These are phyloP conservation scores for Drechslera avenae DNA, from an alignment of 2,329 filamentous ascomycete genomes.

Conservation along the genomic window DNA sequence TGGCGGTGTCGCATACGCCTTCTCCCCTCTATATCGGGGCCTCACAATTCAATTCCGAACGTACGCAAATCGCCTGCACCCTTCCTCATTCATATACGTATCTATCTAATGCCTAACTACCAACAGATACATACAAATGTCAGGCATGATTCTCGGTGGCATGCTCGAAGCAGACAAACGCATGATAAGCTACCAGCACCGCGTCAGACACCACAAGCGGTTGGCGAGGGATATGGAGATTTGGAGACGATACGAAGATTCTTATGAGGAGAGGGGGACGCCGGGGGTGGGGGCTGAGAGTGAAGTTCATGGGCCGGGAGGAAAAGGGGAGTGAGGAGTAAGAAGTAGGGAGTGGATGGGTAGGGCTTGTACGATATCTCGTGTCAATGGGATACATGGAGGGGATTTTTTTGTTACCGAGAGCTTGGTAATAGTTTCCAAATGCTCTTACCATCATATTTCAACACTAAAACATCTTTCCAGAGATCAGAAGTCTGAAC, in stretches of 20 bases:
- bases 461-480: too few relatives aligned
- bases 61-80: slow-evolving; percentile 19
- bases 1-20: slow-evolving; percentile 65
- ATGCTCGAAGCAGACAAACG: slow-evolving; percentile 76
- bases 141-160: slow-evolving; percentile 79
- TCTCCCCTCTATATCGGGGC: slow-evolving; percentile 74
- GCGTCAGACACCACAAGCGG: slow-evolving; percentile 68
- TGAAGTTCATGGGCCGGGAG: slow-evolving; percentile 25
- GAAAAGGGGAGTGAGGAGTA: slow-evolving; percentile 1
- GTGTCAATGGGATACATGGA: too few relatives aligned
- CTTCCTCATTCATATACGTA: too few relatives aligned
- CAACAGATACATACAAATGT: slow-evolving; percentile 79
- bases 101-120: slow-evolving; percentile 4
- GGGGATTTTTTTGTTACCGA: too few relatives aligned
- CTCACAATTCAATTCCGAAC: slow-evolving; percentile 46
- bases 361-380: too few relatives aligned
- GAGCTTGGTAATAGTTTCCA: too few relatives aligned
- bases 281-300: slow-evolving; percentile 46
- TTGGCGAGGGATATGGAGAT: slow-evolving; percentile 68
- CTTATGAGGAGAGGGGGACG: slow-evolving; percentile 55
- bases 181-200: slow-evolving; percentile 69
- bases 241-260: slow-evolving; percentile 70
- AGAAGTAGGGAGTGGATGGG: too few relatives aligned
- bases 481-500: too few relatives aligned
- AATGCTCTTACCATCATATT: too few relatives aligned